Conservation (phyloP, 2,329 filamentous ascomycete species). For the Paecilomyces sp. region DNA sequence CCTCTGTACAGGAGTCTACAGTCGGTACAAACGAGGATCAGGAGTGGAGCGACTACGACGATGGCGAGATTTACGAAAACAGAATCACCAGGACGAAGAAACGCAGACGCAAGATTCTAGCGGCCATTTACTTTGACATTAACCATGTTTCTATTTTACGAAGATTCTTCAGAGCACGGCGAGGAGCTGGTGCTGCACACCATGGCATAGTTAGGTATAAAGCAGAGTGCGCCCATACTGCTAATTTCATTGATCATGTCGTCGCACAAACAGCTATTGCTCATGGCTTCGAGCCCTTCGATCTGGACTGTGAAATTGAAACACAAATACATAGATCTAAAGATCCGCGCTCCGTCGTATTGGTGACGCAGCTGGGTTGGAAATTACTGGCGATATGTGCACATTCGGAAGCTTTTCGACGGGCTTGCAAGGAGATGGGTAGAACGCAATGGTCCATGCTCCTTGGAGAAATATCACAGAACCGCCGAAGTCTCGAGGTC, state of each 20-base stretch:
- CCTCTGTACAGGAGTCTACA: neutral
- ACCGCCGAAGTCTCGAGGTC: constrained; percentile 16
- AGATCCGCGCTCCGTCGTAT: neutral
- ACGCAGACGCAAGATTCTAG: neutral
- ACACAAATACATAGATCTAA: neutral
- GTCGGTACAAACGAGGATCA: neutral
- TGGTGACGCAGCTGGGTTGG: constrained; percentile 14
- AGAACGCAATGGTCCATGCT: constrained; percentile 11
- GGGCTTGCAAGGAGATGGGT: constrained; percentile 2
- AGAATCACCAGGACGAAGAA: neutral
- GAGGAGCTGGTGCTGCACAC: neutral
- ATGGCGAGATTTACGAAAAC: neutral
- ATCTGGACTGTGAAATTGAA: neutral
- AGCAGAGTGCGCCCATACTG: neutral
- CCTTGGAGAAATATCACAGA: constrained; percentile 7
- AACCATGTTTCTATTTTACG: neutral
- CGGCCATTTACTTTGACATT: neutral
- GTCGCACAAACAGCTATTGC: neutral
- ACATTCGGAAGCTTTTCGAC: constrained; percentile 17
- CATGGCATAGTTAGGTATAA: neutral
- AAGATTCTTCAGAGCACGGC: neutral
- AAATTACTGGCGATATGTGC: constrained; percentile 18
- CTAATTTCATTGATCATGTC: neutral
- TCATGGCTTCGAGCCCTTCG: neutral
- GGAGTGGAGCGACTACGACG: neutral